Base-by-base conservation (phyloP, 164 flowering plant species). In the Sedum album region DNA sequence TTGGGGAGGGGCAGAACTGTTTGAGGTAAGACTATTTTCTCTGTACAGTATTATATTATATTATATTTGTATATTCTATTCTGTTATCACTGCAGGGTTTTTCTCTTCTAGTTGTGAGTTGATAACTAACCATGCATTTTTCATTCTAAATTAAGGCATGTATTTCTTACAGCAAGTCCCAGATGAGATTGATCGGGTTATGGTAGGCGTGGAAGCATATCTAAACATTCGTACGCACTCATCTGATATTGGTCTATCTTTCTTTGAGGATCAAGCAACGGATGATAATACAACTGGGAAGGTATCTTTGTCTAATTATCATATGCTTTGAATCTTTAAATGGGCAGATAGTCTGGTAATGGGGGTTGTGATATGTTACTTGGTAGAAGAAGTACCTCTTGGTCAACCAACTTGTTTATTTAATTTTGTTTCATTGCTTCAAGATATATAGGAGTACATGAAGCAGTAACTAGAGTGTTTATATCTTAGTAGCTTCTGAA, bases 141-240 rank as follows among this genome's bases (percentile, higher is more conserved):
- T 14, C 1, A 55, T 7, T 4, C 61, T 25, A 55, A 10, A 25
- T 26, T 5, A 11, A 26, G 14, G n/a, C 60, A 53, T 53, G 28
- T 7, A 55, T 26, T 55, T 55, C 31, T 55, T 83, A 76, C 92
- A 95, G 99, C 99, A 92, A 92, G 88, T 85, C 65, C 98, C 99
- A 61, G 99, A 95, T 74, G 99, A 95, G 77, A 78, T 95, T 70
- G 98, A 95, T 66, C 83, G 99, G 73, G 93, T 95, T 44, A 84
- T 92, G 91, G 91, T 82, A 75, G 96, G 96, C 8, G 69, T 95
- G 49, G 88, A 92, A 77, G 96, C 97, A 28, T 95, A 95, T 79
- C 78, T 92, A 51, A 87, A 96, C 77, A 90, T 95, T 28, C 82
- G 99, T 82, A 84, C 74, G 69, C 89, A 78, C 68, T 66, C 73